Evolutionary conservation across 1,139 yeast species (phyloP).

Genomic region (Blastobotrys petasosporus): DNA sequence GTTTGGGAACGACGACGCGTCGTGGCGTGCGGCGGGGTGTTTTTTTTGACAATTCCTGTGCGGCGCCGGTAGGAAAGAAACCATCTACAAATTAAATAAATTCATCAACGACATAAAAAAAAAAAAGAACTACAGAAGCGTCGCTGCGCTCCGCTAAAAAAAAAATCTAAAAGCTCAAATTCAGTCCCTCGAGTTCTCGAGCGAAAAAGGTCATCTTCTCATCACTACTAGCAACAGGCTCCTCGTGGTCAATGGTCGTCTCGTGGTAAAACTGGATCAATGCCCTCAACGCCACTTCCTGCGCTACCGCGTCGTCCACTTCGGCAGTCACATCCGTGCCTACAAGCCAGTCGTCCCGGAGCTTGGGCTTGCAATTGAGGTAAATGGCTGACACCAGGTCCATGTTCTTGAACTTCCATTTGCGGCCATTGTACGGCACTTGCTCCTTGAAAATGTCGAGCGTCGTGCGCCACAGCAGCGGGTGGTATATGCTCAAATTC

Average conservation of each 20-base stretch:
- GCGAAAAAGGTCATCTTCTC: constrained; percentile 45
- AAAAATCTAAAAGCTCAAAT: background rate
- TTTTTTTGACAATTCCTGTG: no score
- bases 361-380: constrained; percentile 60
- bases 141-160: no score
- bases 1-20: background rate
- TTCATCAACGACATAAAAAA: no score
- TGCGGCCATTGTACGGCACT: constrained; percentile 86
- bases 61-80: no score
- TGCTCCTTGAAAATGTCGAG: constrained; percentile 67
- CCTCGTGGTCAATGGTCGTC: constrained; percentile 33
- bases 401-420: constrained; percentile 94
- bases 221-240: background rate
- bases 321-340: constrained; percentile 76
- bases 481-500: constrained; percentile 46
- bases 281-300: constrained; percentile 79
- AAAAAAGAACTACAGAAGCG: no score
- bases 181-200: constrained; percentile 34
- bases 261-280: constrained; percentile 73
- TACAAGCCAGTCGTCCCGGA: constrained; percentile 85
- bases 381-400: constrained; percentile 85
- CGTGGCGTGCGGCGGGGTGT: no score
- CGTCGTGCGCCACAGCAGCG: constrained; percentile 60
- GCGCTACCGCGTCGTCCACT: constrained; percentile 72
- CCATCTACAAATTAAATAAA: no score